Percentiles rank a stretch among this genome's conserved stretches.
phyloP scores from a whole-genome alignment of 2,329 filamentous ascomycete species.

The Paraconiothyrium sp. region DNA sequence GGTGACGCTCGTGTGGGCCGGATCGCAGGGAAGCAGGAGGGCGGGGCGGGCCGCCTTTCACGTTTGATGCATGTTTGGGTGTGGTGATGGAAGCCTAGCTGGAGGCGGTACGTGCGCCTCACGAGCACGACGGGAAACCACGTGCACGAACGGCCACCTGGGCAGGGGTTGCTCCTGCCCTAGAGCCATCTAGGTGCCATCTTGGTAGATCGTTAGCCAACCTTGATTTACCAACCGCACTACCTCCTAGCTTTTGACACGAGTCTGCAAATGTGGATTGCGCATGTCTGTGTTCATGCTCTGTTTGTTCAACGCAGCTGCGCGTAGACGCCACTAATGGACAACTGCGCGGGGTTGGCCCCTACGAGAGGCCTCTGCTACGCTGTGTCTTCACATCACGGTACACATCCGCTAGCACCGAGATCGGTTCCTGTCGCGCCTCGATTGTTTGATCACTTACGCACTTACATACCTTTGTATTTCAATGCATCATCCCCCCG shows the following conservation, averaged over 20 bases:
- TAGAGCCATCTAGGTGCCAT: neutral
- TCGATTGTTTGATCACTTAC: neutral
- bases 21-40: neutral
- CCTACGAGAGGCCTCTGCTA: neutral
- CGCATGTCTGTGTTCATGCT: neutral
- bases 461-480: too few relatives aligned
- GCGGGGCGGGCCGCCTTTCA: constrained; percentile 1
- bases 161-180: neutral
- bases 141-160: neutral
- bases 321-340: neutral
- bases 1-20: neutral
- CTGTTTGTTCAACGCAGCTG: neutral
- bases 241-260: neutral
- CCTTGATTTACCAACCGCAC: neutral
- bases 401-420: neutral
- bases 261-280: neutral
- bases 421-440: neutral
- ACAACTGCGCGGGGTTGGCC: neutral
- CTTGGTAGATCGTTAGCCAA: neutral
- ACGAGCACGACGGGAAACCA: constrained; percentile 8
- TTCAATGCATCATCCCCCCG: neutral
- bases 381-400: neutral
- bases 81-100: constrained; percentile 11
- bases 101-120: constrained; percentile 3
- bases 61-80: neutral